phyloP scores from a whole-genome alignment of 164 flowering plant genomes.

The Paratinospora sagittata region DNA sequence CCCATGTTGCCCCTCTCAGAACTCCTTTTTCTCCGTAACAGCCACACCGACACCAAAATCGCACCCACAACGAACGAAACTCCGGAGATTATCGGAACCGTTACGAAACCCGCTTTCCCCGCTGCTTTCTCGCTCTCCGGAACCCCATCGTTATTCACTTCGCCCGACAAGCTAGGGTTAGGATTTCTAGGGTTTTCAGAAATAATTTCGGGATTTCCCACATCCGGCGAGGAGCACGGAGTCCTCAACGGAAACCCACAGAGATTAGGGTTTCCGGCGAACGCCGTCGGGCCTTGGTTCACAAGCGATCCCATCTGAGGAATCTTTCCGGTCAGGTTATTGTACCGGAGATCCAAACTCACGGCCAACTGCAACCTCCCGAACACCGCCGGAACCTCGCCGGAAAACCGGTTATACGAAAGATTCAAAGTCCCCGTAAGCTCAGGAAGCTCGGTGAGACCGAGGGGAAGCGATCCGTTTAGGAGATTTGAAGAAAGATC shows the following conservation, averaged over 20 bases:
- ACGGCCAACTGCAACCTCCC: conserved; percentile 60
- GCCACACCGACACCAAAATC: conserved; percentile 49
- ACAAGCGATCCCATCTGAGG: conserved; percentile 70
- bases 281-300: conserved; percentile 95
- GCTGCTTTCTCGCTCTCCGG: conserved; percentile 7
- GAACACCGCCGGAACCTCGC: conserved; percentile 59
- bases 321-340: conserved; percentile 68
- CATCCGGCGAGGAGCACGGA: too few species aligned
- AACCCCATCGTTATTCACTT: not conserved
- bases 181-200: conserved; percentile 29
- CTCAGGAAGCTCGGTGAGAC: conserved; percentile 31
- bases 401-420: conserved; percentile 60
- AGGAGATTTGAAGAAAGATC: conserved; percentile 70
- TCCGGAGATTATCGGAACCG: conserved; percentile 52
- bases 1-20: conserved; percentile 33
- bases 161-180: conserved; percentile 10
- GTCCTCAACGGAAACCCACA: conserved; percentile 78
- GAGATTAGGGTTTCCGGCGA: conserved; percentile 70
- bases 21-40: conserved; percentile 42
- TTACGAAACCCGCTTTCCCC: conserved; percentile 22
- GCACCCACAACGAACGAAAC: conserved; percentile 41
- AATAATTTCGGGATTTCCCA: too few species aligned
- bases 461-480: conserved; percentile 62
- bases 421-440: conserved; percentile 67
- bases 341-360: conserved; percentile 68